Evolutionary conservation across 805 yeast species (phyloP).

Genomic region (Myxozyma melibiosi): DNA sequence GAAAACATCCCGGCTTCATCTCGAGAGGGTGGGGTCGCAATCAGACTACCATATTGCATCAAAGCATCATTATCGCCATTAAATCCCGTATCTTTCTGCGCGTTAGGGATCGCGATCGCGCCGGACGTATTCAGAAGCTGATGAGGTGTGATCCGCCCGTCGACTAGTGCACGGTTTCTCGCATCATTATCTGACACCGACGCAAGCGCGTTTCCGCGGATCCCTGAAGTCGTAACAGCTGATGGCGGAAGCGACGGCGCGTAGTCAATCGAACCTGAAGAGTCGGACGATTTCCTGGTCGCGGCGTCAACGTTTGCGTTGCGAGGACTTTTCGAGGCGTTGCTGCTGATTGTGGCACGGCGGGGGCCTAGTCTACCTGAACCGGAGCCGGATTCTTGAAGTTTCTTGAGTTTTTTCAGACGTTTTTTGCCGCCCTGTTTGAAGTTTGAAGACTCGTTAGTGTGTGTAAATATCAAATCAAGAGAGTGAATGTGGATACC

Average conservation of each 20-base stretch:
- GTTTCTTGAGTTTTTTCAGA: conserved; percentile 46
- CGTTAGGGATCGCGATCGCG: conserved; percentile 19
- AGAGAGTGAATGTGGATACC: conserved; percentile 21
- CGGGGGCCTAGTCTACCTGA: too few species aligned
- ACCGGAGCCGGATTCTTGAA: background rate
- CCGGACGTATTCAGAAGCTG: conserved; percentile 17
- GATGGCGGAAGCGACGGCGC: background rate
- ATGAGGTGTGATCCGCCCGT: conserved; percentile 25
- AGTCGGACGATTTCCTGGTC: too few species aligned
- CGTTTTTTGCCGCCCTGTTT: conserved; percentile 53
- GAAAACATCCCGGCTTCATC: background rate
- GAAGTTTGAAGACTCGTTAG: background rate
- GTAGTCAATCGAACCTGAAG: too few species aligned
- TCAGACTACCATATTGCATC: conserved; percentile 25
- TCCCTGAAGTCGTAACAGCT: background rate
- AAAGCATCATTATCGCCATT: background rate
- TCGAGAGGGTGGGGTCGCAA: conserved; percentile 31
- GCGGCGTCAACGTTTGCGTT: background rate
- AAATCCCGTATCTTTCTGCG: background rate
- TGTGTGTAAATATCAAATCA: background rate
- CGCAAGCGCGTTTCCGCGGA: conserved; percentile 1
- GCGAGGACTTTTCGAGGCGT: background rate
- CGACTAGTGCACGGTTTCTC: background rate
- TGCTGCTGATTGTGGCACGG: too few species aligned
- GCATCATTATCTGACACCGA: background rate